Percentiles rank a stretch among this genome's conserved stretches.
Conservation (phyloP, 495 filamentous ascomycete genomes). For the Hypoxylon crocopeplum region DNA sequence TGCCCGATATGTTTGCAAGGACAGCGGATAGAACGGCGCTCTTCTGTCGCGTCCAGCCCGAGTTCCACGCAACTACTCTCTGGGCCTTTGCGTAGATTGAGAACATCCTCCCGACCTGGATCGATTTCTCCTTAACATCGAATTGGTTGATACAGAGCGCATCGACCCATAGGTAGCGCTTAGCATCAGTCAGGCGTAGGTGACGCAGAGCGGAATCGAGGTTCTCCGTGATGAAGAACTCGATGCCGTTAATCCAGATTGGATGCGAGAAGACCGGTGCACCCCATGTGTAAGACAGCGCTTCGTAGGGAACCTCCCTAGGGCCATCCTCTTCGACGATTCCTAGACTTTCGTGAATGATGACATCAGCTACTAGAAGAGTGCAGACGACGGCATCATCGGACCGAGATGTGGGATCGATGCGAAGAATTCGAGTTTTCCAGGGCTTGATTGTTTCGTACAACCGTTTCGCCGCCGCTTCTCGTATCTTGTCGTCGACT, state of each 20-base stretch:
- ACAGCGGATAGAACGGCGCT: slow-evolving; percentile 12
- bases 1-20: slow-evolving; percentile 4
- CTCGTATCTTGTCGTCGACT: slow-evolving; percentile 12
- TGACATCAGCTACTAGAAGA: slow-evolving; percentile 18
- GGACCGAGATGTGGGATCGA: slow-evolving; percentile 5
- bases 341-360: slow-evolving; percentile 25
- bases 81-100: slow-evolving; percentile 33
- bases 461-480: slow-evolving; percentile 1
- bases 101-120: slow-evolving; percentile 35
- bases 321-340: slow-evolving; percentile 19
- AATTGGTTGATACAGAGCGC: slow-evolving; percentile 40
- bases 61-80: slow-evolving; percentile 32
- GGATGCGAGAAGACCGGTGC: slow-evolving; percentile 15
- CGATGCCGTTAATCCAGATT: slow-evolving; percentile 6
- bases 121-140: slow-evolving; percentile 32
- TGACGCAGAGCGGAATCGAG: slow-evolving; percentile 22
- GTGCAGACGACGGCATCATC: slow-evolving; percentile 10
- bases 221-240: slow-evolving; percentile 26
- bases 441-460: slow-evolving; percentile 12
- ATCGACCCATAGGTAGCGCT: slow-evolving; percentile 38
- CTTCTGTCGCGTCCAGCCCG: slow-evolving; percentile 18
- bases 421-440: slow-evolving; percentile 21
- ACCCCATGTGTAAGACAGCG: slow-evolving; percentile 31
- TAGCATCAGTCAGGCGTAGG: slow-evolving; percentile 2
- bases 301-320: slow-evolving; percentile 21